phyloP scores from a whole-genome alignment of 306 rosid species.

The Trifolium dubium region DNA sequence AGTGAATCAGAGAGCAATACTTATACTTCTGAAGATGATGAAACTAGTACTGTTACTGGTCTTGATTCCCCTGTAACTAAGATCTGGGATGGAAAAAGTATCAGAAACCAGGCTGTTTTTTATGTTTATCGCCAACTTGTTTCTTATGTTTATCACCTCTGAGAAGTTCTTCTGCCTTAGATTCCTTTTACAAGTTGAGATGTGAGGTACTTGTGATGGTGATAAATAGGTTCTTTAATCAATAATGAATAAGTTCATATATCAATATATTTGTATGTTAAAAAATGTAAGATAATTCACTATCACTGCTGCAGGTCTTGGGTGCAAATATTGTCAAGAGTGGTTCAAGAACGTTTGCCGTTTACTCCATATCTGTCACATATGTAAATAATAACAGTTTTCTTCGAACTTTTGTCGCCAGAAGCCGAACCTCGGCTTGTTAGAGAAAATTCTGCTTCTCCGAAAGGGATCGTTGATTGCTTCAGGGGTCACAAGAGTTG shows the following conservation, averaged over 20 bases:
- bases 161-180: conserved; percentile 63
- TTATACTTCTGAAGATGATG: conserved; percentile 88
- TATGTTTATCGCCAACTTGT: conserved; percentile 94
- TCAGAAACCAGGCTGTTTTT: conserved; percentile 66
- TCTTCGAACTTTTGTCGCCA: no score
- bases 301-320: conserved; percentile 70
- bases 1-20: conserved; percentile 69
- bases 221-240: conserved; percentile 31
- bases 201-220: conserved; percentile 78
- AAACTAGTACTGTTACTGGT: conserved; percentile 70
- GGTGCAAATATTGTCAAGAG: conserved; percentile 99
- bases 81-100: conserved; percentile 95
- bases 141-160: conserved; percentile 34
- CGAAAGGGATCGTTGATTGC: conserved; percentile 92
- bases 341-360: conserved; percentile 91
- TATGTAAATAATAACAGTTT: conserved; percentile 86
- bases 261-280: conserved; percentile 37
- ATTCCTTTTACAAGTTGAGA: conserved; percentile 85
- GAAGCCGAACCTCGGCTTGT: no score
- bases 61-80: conserved; percentile 93
- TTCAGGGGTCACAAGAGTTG: conserved; percentile 79
- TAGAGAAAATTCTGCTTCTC: conserved; percentile 86
- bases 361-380: conserved; percentile 86
- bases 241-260: conserved; percentile 21
- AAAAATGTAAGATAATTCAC: conserved; percentile 43